phyloP scores from a whole-genome alignment of 192 early-diverging fungal species.

The Allomyces javanicus region DNA sequence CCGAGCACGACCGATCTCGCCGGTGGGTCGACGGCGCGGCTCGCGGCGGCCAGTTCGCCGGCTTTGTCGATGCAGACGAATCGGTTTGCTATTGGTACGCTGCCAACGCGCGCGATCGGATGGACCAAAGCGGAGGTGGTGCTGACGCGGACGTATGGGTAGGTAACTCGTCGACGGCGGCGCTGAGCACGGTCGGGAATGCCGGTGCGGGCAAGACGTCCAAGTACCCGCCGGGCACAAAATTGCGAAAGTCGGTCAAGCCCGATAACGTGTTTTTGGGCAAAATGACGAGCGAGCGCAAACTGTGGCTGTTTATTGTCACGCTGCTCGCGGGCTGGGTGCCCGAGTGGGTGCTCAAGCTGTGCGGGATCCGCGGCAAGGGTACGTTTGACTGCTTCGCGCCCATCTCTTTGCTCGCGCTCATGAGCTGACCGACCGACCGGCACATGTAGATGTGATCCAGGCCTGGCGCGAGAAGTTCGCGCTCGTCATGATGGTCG shows the following conservation, averaged over 20 bases:
- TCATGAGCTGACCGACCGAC: no score
- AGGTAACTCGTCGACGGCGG: no score
- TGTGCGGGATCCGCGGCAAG: not conserved
- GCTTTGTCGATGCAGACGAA: no score
- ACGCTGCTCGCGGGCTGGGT: not conserved
- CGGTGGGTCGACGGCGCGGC: no score
- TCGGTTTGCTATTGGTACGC: no score
- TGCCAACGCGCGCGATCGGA: no score
- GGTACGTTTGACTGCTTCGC: not conserved
- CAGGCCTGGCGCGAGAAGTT: conserved; percentile 3
- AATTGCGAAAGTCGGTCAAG: not conserved
- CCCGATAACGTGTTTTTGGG: not conserved
- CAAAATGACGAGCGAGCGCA: not conserved
- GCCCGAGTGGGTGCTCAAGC: not conserved
- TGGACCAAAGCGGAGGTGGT: no score
- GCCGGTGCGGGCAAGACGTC: not conserved
- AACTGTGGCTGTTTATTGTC: not conserved
- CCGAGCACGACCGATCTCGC: no score
- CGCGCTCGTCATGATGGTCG: conserved; percentile 1
- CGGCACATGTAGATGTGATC: not conserved
- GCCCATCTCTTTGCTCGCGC: no score
- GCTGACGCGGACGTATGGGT: no score
- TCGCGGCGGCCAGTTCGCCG: no score
- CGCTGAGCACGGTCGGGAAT: no score
- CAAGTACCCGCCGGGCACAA: not conserved